Conservation (phyloP, 2,329 filamentous ascomycete genomes). For the Fusarium decemcellulare region DNA sequence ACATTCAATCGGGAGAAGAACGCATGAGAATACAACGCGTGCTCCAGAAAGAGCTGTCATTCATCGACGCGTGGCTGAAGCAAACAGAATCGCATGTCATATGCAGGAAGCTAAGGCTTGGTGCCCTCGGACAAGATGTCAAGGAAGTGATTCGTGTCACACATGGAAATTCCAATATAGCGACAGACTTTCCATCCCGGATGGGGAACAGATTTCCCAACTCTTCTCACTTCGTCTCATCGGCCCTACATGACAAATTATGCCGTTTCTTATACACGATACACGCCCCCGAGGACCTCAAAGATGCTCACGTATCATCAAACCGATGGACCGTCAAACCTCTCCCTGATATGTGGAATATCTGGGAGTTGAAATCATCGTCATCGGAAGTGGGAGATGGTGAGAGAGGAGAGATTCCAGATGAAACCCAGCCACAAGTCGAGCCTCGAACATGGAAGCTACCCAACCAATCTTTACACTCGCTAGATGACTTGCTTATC, state of each 20-base stretch:
- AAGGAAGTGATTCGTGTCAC: neutral
- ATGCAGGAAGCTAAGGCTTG: neutral
- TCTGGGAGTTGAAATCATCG: too few species aligned
- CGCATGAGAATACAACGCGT: neutral
- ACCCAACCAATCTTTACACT: neutral
- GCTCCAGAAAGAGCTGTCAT: neutral
- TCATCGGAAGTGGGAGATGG: neutral
- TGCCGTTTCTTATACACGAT: neutral
- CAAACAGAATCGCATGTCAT: neutral
- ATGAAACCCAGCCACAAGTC: neutral
- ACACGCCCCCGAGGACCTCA: neutral
- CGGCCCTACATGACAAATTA: neutral
- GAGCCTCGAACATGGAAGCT: neutral
- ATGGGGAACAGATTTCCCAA: too few species aligned
- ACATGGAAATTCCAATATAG: too few species aligned
- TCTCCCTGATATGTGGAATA: neutral
- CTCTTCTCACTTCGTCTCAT: neutral
- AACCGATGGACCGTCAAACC: neutral
- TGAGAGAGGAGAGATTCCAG: neutral
- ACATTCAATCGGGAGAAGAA: too few species aligned
- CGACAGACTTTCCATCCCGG: too few species aligned
- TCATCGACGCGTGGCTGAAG: neutral
- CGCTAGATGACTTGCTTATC: slow-evolving; percentile 1
- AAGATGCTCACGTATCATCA: too few species aligned
- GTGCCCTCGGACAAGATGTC: neutral